Evolutionary conservation across 2,329 filamentous ascomycete genomes (phyloP).

Genomic region (Plenodomus lindquistii): DNA sequence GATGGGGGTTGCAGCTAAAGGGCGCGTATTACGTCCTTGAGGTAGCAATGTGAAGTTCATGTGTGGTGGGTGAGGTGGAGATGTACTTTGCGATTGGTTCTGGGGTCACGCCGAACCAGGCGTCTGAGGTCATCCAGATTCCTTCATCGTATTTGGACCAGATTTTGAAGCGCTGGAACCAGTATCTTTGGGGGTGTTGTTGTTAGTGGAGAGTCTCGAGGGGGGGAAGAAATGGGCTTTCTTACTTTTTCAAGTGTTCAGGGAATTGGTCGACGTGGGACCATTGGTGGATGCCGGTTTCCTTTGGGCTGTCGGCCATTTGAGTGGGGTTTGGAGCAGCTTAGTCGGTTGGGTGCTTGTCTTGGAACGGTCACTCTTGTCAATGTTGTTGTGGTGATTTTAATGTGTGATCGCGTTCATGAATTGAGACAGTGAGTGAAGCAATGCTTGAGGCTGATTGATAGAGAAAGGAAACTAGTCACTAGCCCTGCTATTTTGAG

Average conservation of each 20-base stretch:
- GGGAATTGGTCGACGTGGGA: constrained; percentile 71
- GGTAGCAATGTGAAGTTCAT: constrained; percentile 28
- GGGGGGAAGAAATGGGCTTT: background rate
- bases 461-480: background rate
- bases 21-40: too few relatives aligned
- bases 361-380: too few relatives aligned
- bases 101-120: constrained; percentile 96
- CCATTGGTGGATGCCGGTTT: constrained; percentile 68
- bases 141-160: constrained; percentile 88
- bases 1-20: too few relatives aligned
- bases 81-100: constrained; percentile 74
- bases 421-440: too few relatives aligned
- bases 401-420: too few relatives aligned
- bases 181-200: constrained; percentile 70
- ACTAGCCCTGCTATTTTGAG: background rate
- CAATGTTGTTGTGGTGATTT: too few relatives aligned
- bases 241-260: constrained; percentile 81
- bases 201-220: background rate
- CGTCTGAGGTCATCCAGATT: constrained; percentile 86
- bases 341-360: background rate
- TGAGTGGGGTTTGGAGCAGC: background rate
- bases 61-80: background rate
- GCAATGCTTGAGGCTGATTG: background rate
- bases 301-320: constrained; percentile 28
- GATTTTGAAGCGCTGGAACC: constrained; percentile 82